phyloP scores from a whole-genome alignment of 108 stramenopile genomes.

The Craspedostauros australis region DNA sequence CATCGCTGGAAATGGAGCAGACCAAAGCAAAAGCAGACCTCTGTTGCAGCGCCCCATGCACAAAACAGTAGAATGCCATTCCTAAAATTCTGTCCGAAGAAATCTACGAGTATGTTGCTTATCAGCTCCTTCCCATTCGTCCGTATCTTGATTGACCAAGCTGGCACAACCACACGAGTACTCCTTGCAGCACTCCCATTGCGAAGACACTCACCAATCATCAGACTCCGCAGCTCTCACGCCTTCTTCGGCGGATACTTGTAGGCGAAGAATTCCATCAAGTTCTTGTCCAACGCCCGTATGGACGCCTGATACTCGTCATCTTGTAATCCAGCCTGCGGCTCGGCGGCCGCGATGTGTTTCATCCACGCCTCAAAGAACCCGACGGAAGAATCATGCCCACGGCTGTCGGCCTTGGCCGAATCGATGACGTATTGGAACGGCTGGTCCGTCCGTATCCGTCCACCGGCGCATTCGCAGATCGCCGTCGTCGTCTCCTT shows the following conservation, averaged over 20 bases:
- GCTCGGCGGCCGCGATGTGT: constrained; percentile 47
- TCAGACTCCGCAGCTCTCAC: background rate
- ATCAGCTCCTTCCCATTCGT: no score
- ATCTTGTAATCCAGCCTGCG: constrained; percentile 40
- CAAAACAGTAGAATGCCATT: no score
- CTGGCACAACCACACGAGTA: no score
- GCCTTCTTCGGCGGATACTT: constrained; percentile 36
- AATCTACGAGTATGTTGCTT: no score
- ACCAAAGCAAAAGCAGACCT: no score
- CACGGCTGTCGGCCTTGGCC: constrained; percentile 67
- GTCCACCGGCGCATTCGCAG: constrained; percentile 80
- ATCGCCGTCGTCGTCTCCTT: constrained; percentile 36
- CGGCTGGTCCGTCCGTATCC: constrained; percentile 36
- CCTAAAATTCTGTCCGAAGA: no score
- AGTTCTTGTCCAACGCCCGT: constrained; percentile 25
- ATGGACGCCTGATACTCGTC: constrained; percentile 45
- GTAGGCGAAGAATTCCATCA: constrained; percentile 59
- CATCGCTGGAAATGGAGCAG: no score
- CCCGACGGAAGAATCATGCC: constrained; percentile 66
- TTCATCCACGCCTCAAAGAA: constrained; percentile 65
- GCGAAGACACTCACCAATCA: background rate
- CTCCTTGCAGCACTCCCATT: background rate
- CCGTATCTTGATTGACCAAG: no score
- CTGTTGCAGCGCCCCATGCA: no score
- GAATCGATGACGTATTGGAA: constrained; percentile 57